These are phyloP conservation scores for Betula pendula DNA, from an alignment of 306 rosid genomes.

Conservation along the genomic window DNA sequence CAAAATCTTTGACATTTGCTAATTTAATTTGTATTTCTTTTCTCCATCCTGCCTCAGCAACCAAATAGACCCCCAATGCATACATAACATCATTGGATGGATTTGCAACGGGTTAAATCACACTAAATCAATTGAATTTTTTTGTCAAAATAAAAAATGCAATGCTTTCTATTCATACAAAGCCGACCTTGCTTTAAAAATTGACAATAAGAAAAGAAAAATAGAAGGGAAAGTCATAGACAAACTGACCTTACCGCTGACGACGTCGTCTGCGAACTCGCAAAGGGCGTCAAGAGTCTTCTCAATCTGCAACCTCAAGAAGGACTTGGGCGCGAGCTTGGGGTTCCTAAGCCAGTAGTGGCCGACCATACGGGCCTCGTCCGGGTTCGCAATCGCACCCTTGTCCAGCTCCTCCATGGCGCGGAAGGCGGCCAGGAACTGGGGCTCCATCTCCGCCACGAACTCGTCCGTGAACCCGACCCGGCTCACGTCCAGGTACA, in stretches of 20 bases:
- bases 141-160: background rate
- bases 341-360: conserved; percentile 92
- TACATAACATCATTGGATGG: background rate
- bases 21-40: too few relatives aligned
- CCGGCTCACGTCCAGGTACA: conserved; percentile 84
- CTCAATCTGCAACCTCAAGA: conserved; percentile 68
- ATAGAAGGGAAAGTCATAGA: background rate
- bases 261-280: conserved; percentile 68
- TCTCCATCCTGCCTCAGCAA: background rate
- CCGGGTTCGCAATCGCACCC: conserved; percentile 97
- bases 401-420: conserved; percentile 88
- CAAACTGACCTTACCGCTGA: conserved; percentile 87
- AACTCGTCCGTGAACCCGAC: conserved; percentile 90
- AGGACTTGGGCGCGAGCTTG: conserved; percentile 65
- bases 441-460: conserved; percentile 74
- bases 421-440: conserved; percentile 56
- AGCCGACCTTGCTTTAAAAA: background rate
- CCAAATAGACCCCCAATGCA: background rate
- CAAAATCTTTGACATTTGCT: too few relatives aligned
- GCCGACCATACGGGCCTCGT: conserved; percentile 94
- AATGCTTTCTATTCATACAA: background rate
- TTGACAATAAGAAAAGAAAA: background rate
- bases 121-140: background rate
- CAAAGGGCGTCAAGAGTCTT: conserved; percentile 58
- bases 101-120: background rate